phyloP scores from a whole-genome alignment of 73 alveolate genomes.

The Paramecium pentaurelia region DNA sequence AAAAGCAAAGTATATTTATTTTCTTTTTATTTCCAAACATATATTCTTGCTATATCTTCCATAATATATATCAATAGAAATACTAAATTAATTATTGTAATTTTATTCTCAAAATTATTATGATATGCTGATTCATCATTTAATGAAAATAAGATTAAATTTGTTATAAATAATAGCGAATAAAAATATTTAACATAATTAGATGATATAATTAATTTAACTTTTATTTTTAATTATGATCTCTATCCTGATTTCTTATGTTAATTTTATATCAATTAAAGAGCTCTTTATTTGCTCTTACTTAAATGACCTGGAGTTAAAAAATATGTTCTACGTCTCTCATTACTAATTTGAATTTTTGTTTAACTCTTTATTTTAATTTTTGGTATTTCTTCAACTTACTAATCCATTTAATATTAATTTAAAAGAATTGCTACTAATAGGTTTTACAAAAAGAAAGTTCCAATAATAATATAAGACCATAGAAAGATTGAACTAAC shows the following conservation, averaged over 20 bases:
- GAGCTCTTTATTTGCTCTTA: not conserved
- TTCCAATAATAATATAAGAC: not conserved
- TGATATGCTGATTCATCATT: not conserved
- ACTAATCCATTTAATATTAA: not conserved
- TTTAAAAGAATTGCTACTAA: not conserved
- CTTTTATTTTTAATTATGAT: not conserved
- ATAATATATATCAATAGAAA: not conserved
- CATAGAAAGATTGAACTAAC: not conserved
- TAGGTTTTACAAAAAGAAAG: constrained; percentile 1
- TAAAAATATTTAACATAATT: not conserved
- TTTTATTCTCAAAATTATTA: not conserved
- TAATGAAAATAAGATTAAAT: not conserved
- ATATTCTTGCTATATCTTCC: not conserved
- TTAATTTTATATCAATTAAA: not conserved
- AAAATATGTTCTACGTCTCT: not conserved
- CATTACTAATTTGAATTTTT: not conserved
- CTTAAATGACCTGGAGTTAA: not conserved
- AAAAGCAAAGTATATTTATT: not conserved
- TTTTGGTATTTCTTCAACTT: not conserved
- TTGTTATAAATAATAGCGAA: not conserved
- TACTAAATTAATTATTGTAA: not conserved
- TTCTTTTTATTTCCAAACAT: not conserved
- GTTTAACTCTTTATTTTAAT: not conserved
- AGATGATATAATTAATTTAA: not conserved
- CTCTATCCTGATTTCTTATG: not conserved